Base-by-base conservation (phyloP, 345 rosid species). In the Noccaea bulbosa region DNA sequence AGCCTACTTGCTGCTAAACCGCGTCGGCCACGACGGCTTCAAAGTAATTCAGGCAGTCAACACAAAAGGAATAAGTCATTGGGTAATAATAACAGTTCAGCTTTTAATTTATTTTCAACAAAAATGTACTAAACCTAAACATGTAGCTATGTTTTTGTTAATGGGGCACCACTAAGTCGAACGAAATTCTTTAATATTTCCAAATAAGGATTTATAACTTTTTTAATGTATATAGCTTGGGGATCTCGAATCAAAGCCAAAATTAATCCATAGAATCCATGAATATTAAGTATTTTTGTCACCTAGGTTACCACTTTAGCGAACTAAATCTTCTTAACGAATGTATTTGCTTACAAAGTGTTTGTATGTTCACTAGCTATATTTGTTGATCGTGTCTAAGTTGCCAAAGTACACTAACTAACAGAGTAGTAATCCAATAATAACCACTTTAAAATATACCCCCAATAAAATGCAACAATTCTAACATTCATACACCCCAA, bases 11-110 rank as follows among this genome's bases (percentile, higher is more conserved):
- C 30, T n/a, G 44, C 69, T 62, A 63, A 72, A 72, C 58, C 65
- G 70, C 65, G 71, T 60, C 62, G 65, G 57, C 43, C 76, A 63
- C 64, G 64, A 63, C 50, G 65, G 56, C 1, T 40, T 39, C 43
- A 56, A 16, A 65, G 16, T 12, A 70, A 39, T 27, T 46, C 57
- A 20, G 41, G 10, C 8, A 41, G 53, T 61, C 68, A 71, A 61
- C 8, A n/a, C 7, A 53, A 15, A 20, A 54, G 32, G 47, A 53
- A 72, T 45, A 51, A 10, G 45, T 60, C 53, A 61, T 6, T 51
- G 24, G 11, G 14, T 69, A 24, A 5, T 69, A 69, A 47, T 69
- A 68, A 55, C 44, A 12, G 30, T 46, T 56, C 53, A 51, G 12
- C 9, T 37, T 37, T 11, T 48, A 47, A 24, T 2, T 5, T 52